A percentile compares a stretch with the other conserved stretches of the same genome.
Evolutionary conservation across 257 asterid species (phyloP).

Genomic region (Orobanche coerulescens): DNA sequence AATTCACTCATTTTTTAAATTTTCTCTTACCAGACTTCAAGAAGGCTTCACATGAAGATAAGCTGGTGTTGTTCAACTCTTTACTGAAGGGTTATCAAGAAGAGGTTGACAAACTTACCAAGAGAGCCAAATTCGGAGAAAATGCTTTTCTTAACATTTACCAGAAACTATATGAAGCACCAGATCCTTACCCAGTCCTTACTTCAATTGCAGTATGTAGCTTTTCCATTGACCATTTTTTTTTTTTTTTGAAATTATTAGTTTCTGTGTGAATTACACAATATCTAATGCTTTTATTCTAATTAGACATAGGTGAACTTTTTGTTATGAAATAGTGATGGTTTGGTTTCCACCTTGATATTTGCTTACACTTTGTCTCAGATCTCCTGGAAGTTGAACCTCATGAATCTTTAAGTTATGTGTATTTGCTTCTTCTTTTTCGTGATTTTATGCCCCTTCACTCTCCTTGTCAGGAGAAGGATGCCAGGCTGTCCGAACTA

Average conservation of each 20-base stretch:
- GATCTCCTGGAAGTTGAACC: slow-evolving; percentile 5
- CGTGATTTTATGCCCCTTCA: neutral
- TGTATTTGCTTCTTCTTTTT: slow-evolving; percentile 9
- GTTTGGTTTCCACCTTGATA: slow-evolving; percentile 1
- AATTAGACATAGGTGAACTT: slow-evolving; percentile 1
- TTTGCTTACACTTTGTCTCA: neutral
- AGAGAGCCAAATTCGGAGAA: slow-evolving; percentile 94
- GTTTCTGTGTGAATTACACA: neutral
- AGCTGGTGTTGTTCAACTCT: slow-evolving; percentile 64
- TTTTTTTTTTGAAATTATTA: neutral
- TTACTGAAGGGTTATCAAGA: slow-evolving; percentile 97
- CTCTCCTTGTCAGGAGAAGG: slow-evolving; percentile 65
- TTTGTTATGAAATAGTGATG: neutral
- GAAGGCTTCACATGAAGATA: slow-evolving; percentile 89
- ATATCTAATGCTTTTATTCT: slow-evolving; percentile 12
- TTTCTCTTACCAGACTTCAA: slow-evolving; percentile 59
- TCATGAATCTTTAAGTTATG: slow-evolving; percentile 7
- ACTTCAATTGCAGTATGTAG: slow-evolving; percentile 76
- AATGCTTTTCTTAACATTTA: slow-evolving; percentile 95
- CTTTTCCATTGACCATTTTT: slow-evolving; percentile 5
- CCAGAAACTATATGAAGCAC: slow-evolving; percentile 96
- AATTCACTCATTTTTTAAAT: slow-evolving; percentile 14
- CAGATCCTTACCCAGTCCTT: slow-evolving; percentile 87
- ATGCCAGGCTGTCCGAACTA: slow-evolving; percentile 70
- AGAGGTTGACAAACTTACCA: slow-evolving; percentile 97